A percentile compares a stretch with the other conserved stretches of the same genome.
Conservation (phyloP, 1,139 yeast genomes). For the Saccharomycopsis hybrid region DNA sequence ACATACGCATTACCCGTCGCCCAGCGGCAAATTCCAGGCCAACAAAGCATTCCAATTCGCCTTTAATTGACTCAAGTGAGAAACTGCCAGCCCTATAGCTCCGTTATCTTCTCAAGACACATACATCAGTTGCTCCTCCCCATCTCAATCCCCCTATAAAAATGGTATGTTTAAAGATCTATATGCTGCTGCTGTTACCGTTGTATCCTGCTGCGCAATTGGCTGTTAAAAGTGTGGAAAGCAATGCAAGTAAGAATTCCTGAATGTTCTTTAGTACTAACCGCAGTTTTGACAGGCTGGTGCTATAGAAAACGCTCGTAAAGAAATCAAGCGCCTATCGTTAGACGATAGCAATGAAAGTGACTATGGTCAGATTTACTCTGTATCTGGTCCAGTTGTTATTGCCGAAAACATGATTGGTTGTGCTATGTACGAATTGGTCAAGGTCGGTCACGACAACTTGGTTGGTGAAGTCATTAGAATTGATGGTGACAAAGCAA, state of each 20-base stretch:
- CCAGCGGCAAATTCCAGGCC: no score
- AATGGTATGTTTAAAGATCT: neutral
- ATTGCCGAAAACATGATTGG: slow-evolving; percentile 98
- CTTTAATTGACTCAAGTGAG: no score
- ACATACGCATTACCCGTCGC: no score
- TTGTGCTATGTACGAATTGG: slow-evolving; percentile 98
- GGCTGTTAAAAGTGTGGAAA: neutral
- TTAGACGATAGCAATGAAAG: slow-evolving; percentile 70
- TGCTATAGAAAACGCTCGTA: slow-evolving; percentile 95
- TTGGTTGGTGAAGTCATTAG: slow-evolving; percentile 98
- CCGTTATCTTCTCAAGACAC: no score
- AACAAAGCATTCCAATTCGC: no score
- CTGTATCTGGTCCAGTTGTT: slow-evolving; percentile 96
- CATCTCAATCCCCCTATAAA: neutral
- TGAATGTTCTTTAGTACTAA: no score
- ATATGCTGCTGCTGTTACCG: neutral
- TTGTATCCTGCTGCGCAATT: neutral
- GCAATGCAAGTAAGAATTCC: neutral
- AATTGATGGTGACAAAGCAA: slow-evolving; percentile 92
- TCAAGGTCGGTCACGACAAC: slow-evolving; percentile 94
- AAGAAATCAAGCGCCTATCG: slow-evolving; percentile 80
- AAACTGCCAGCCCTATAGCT: no score
- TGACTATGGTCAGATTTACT: slow-evolving; percentile 81
- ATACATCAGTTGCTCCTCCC: no score
- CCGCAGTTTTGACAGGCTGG: slow-evolving; percentile 56